Evolutionary conservation across 1,284 basidiomycete species (phyloP), one percentile per base, ranked within the genome.

Genomic region (Malassezia pachydermatis): DNA sequence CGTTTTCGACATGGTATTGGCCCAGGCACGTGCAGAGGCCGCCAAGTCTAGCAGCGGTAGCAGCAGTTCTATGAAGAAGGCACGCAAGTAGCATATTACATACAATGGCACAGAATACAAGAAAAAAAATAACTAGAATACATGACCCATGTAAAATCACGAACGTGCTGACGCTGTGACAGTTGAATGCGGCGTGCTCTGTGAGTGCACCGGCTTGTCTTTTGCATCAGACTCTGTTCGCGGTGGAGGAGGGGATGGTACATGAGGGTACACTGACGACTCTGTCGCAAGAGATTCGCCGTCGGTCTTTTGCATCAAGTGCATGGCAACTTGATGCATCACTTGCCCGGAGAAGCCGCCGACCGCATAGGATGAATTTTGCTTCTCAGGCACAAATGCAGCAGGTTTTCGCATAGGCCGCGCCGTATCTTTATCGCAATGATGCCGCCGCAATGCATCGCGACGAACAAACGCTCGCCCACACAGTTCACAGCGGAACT

Each of bases 401-500:
- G 13, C 30, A 2, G 27, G n/a, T 17, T 23, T 39, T 13, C 25
- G 25, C 6, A 17, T 5, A 5, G 33, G 5, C 13, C 16, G 17
- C 6, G 44, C 2, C 23, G 35, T 22, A 13, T 34, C 22, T 6
- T 17, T 27, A 6, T 56, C 56, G 48, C 65, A 70, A 30, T 62
- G 56, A 50, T 68, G 65, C 2, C 60, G 57, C 28, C 57, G 57
- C 20, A 59, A 57, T 3, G 65, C 67, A 39, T 70, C 67, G 30
- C 67, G 51, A 2, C 67, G 61, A 8, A 70, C 67, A 40, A 70
- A 70, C 1, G 54, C 58, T 11, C 62, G 49, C 3, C 63, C 60
- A 30, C 67, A 70, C 19, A 39, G 41, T n/a, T 62, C 48, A 49
- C 67, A 70, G 4, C 63, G 57, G 33, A 70, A 66, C 49, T 70